Evolutionary conservation across 257 asterid species (phyloP).

Genomic region (Coffea canephora): DNA sequence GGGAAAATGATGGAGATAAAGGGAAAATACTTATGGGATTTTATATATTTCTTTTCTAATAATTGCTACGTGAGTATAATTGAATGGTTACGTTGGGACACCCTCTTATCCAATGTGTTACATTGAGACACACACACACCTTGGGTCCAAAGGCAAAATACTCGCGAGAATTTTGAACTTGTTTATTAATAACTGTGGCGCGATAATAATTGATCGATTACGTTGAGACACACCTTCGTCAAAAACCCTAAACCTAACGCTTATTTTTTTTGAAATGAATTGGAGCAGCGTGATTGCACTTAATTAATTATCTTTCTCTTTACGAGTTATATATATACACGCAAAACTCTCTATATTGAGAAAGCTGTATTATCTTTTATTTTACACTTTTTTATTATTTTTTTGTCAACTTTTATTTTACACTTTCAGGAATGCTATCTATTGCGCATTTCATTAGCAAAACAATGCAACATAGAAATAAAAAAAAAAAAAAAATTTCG

Average conservation of each 20-base stretch:
- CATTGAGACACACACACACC: too few relatives aligned
- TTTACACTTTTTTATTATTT: too few relatives aligned
- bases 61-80: not conserved
- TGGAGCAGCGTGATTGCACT: too few relatives aligned
- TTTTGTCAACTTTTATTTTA: not conserved
- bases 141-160: too few relatives aligned
- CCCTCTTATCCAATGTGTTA: not conserved
- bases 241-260: not conserved
- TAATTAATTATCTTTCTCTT: not conserved
- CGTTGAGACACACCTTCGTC: too few relatives aligned
- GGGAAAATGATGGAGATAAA: not conserved
- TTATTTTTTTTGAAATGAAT: not conserved
- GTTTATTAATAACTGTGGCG: too few relatives aligned
- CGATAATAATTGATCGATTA: too few relatives aligned
- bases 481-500: not conserved
- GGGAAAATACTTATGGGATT: not conserved
- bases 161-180: too few relatives aligned
- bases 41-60: too few relatives aligned
- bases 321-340: not conserved
- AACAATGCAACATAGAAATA: too few relatives aligned
- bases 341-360: not conserved
- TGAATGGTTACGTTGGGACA: not conserved
- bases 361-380: not conserved
- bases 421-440: too few relatives aligned
- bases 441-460: too few relatives aligned